These are phyloP conservation scores for Pyrenochaeta sp. DNA, from an alignment of 2,329 filamentous ascomycete genomes.

Conservation along the genomic window DNA sequence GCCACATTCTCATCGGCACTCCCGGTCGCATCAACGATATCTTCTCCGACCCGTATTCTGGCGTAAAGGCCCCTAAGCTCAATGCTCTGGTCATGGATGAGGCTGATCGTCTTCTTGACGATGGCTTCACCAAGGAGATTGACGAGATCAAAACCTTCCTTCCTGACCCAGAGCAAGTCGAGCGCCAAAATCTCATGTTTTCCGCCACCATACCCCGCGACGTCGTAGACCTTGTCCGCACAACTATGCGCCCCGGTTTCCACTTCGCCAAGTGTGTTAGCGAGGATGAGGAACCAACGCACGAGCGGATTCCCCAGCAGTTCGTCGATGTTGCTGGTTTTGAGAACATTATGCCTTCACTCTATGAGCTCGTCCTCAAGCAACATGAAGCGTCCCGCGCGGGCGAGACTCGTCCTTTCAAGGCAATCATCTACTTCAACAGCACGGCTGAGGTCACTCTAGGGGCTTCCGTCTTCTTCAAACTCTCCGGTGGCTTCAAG, in stretches of 20 bases:
- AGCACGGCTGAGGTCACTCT: conserved; percentile 77
- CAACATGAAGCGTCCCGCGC: conserved; percentile 58
- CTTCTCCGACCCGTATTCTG: conserved; percentile 68
- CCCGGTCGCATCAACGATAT: conserved; percentile 88
- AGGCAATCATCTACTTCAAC: conserved; percentile 93
- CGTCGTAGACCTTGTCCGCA: conserved; percentile 79
- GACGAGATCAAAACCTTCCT: conserved; percentile 59
- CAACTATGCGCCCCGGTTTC: conserved; percentile 82
- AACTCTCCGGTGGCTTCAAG: conserved; percentile 51
- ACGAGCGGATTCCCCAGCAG: conserved; percentile 83
- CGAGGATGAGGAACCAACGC: conserved; percentile 82
- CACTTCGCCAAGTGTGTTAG: conserved; percentile 90
- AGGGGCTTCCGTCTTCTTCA: conserved; percentile 65
- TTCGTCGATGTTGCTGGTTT: conserved; percentile 71
- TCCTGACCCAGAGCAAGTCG: conserved; percentile 67
- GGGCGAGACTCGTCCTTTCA: conserved; percentile 71
- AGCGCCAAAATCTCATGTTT: conserved; percentile 91
- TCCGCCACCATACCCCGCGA: conserved; percentile 89
- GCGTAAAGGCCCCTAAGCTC: conserved; percentile 69
- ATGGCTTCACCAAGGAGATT: conserved; percentile 60
- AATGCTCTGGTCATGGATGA: conserved; percentile 70
- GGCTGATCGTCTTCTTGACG: conserved; percentile 71
- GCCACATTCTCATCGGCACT: conserved; percentile 88
- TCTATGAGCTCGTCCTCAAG: conserved; percentile 77
- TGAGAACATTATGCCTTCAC: conserved; percentile 76